phyloP scores from a whole-genome alignment of 495 filamentous ascomycete genomes.

The Copromyces sp. region DNA sequence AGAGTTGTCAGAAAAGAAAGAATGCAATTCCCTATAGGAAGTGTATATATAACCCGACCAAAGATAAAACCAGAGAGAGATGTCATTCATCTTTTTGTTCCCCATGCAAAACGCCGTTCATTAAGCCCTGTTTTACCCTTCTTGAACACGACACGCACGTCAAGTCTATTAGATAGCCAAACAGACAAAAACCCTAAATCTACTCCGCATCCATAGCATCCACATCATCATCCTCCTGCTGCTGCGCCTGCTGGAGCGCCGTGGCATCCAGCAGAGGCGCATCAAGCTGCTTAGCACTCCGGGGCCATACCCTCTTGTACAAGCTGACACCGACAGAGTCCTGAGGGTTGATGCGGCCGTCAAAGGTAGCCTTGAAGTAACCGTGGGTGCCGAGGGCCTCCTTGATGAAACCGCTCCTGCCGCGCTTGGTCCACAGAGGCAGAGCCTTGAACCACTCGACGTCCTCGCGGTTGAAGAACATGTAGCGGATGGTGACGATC shows the following conservation, averaged over 20 bases:
- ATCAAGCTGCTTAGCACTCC: conserved; percentile 47
- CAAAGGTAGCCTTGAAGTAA: conserved; percentile 98
- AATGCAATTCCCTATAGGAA: not conserved
- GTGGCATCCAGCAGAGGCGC: conserved; percentile 25
- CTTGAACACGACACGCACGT: not conserved
- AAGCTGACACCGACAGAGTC: conserved; percentile 86
- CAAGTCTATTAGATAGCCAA: not conserved
- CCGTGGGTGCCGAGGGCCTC: conserved; percentile 93
- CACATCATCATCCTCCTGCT: conserved; percentile 5
- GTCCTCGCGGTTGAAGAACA: conserved; percentile 97
- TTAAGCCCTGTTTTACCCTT: not conserved
- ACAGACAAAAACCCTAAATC: not conserved
- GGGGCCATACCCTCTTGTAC: conserved; percentile 89
- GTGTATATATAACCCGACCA: not conserved
- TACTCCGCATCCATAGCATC: conserved; percentile 34
- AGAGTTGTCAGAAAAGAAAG: not conserved
- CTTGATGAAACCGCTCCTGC: conserved; percentile 80
- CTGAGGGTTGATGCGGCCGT: conserved; percentile 87
- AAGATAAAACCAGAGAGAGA: not conserved
- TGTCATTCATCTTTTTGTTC: not conserved
- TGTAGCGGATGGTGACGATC: conserved; percentile 91
- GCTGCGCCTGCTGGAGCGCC: conserved; percentile 1
- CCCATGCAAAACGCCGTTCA: not conserved
- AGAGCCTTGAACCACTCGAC: conserved; percentile 94
- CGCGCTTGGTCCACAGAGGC: conserved; percentile 86